Percentiles rank a stretch among this genome's conserved stretches.
phyloP scores from a whole-genome alignment of 305 asterid genomes.

The Fraxinus greggii region DNA sequence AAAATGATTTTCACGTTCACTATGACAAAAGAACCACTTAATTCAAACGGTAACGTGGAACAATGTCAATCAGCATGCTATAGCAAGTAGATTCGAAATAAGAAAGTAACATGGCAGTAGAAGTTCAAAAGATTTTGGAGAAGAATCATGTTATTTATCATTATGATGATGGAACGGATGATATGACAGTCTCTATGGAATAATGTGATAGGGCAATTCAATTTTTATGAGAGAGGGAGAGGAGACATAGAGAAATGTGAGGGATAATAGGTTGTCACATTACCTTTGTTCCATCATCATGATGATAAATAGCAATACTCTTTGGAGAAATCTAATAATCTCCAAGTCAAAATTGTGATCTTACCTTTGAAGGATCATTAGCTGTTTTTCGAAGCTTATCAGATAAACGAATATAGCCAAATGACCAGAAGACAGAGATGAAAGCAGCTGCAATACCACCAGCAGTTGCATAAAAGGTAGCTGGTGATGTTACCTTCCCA shows the following conservation, averaged over 20 bases:
- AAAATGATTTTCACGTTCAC: background rate
- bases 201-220: too few species aligned
- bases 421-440: slow-evolving; percentile 90
- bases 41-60: background rate
- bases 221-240: too few species aligned
- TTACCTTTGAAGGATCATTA: slow-evolving; percentile 92
- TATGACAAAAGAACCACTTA: background rate
- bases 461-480: slow-evolving; percentile 85
- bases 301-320: too few species aligned
- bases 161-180: too few species aligned
- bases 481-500: slow-evolving; percentile 84
- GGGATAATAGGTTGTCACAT: too few species aligned
- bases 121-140: background rate
- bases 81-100: background rate
- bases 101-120: background rate
- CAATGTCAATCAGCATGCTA: slow-evolving; percentile 8
- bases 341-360: background rate
- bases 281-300: too few species aligned
- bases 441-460: slow-evolving; percentile 95
- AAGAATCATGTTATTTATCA: background rate
- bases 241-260: too few species aligned
- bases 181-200: too few species aligned
- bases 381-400: slow-evolving; percentile 80
- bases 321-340: background rate
- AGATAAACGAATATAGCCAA: slow-evolving; percentile 80